phyloP scores from a whole-genome alignment of 192 early-diverging fungal species.

The Umbelopsis sp. region DNA sequence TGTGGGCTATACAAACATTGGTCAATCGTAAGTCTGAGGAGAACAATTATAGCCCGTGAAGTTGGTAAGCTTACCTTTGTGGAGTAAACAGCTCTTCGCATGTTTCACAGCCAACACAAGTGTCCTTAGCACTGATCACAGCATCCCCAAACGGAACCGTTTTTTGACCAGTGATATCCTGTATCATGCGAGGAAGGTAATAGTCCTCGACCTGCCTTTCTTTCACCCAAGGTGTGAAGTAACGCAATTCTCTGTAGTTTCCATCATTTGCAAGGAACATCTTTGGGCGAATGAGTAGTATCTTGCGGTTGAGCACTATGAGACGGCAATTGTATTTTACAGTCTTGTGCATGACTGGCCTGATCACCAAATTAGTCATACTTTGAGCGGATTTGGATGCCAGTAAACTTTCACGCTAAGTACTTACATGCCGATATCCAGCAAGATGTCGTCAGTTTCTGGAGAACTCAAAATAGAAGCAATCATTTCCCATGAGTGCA shows the following conservation, averaged over 20 bases:
- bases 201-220: slow-evolving; percentile 68
- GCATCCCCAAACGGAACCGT: slow-evolving; percentile 90
- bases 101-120: slow-evolving; percentile 90
- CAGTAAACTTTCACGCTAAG: not conserved
- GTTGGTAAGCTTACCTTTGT: slow-evolving; percentile 52
- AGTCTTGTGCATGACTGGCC: slow-evolving; percentile 90
- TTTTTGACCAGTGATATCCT: slow-evolving; percentile 78
- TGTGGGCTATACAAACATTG: slow-evolving; percentile 70
- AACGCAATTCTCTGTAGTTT: slow-evolving; percentile 95
- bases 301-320: slow-evolving; percentile 74
- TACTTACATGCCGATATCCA: slow-evolving; percentile 94
- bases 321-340: slow-evolving; percentile 98
- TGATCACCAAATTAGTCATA: slow-evolving; percentile 25
- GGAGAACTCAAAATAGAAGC: slow-evolving; percentile 67
- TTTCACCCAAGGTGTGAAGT: slow-evolving; percentile 89
- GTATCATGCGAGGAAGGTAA: slow-evolving; percentile 80
- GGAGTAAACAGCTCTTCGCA: slow-evolving; percentile 99
- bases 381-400: not conserved
- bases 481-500: slow-evolving; percentile 95
- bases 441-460: slow-evolving; percentile 73
- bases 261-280: slow-evolving; percentile 95
- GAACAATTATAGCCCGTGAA: not conserved
- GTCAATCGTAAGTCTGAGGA: not conserved
- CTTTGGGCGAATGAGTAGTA: slow-evolving; percentile 97
- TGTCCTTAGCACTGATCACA: slow-evolving; percentile 80